phyloP scores from a whole-genome alignment of 2,329 filamentous ascomycete genomes.

The Curvularia spicifera region DNA sequence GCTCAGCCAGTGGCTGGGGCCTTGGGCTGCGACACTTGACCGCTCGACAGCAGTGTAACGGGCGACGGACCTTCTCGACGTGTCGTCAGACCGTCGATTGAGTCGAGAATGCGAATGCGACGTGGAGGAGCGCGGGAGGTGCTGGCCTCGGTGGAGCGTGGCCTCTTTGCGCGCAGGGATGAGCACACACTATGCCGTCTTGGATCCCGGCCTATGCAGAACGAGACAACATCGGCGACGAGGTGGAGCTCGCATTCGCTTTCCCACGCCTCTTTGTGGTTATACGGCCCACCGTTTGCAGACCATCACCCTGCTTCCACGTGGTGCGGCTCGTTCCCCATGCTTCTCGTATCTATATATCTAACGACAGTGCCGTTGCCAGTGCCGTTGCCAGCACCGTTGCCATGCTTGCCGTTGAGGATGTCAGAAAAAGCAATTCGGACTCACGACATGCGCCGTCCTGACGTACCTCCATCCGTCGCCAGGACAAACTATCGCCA shows the following conservation, averaged over 20 bases:
- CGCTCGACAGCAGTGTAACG: slow-evolving; percentile 9
- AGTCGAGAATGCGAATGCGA: slow-evolving; percentile 18
- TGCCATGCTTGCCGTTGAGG: too few species aligned
- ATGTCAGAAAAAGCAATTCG: background rate
- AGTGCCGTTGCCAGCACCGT: too few species aligned
- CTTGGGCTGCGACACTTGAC: slow-evolving; percentile 20
- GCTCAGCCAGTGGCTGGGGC: slow-evolving; percentile 13
- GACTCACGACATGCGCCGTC: background rate
- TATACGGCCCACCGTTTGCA: background rate
- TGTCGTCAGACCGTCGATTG: slow-evolving; percentile 9
- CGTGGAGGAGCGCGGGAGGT: slow-evolving; percentile 13
- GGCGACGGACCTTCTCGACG: slow-evolving; percentile 10
- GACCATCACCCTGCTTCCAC: background rate
- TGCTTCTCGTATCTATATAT: background rate
- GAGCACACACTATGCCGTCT: slow-evolving; percentile 12
- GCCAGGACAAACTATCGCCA: background rate
- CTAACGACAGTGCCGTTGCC: background rate
- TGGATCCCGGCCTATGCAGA: background rate
- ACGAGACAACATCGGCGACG: background rate
- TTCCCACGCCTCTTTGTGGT: background rate
- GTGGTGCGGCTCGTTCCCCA: background rate
- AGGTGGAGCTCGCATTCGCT: slow-evolving; percentile 22
- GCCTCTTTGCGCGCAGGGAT: slow-evolving; percentile 12
- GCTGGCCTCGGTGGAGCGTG: slow-evolving; percentile 12
- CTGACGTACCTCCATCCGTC: background rate